Conservation (phyloP, 2,329 filamentous ascomycete genomes). For the Botrytis fragariae region DNA sequence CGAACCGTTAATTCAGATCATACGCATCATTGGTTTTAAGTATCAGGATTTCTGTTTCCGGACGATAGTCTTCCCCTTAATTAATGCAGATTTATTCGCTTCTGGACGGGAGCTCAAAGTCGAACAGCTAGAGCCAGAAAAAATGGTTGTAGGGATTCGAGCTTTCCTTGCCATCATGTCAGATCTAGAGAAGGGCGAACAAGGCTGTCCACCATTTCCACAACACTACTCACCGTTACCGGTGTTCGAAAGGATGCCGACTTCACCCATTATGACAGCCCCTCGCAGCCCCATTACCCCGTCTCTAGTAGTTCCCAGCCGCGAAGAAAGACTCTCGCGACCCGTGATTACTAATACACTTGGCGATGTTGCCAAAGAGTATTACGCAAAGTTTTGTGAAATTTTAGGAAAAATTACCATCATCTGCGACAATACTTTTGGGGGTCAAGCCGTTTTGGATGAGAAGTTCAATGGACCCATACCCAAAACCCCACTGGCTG, state of each 20-base stretch:
- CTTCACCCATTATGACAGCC: conserved; percentile 50
- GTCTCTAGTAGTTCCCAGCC: conserved; percentile 34
- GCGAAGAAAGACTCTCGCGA: conserved; percentile 65
- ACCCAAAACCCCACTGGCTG: conserved; percentile 91
- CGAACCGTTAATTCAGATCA: conserved; percentile 88
- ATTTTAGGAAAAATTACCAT: conserved; percentile 95
- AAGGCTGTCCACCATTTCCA: conserved; percentile 79
- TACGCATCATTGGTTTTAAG: conserved; percentile 91
- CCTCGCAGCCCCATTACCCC: conserved; percentile 31
- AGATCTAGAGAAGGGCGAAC: conserved; percentile 82
- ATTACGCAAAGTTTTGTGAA: conserved; percentile 88
- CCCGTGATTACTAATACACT: conserved; percentile 62
- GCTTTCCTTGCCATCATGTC: conserved; percentile 91
- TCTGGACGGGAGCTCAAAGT: conserved; percentile 61
- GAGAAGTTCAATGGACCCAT: conserved; percentile 88
- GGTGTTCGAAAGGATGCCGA: conserved; percentile 46
- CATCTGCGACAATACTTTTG: conserved; percentile 95
- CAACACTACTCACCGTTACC: conserved; percentile 53
- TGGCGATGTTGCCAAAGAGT: conserved; percentile 75
- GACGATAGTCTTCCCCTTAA: conserved; percentile 88
- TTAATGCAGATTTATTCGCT: conserved; percentile 87
- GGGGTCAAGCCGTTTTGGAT: conserved; percentile 89
- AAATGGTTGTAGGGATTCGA: conserved; percentile 94
- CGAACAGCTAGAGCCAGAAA: conserved; percentile 91
- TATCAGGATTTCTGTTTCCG: conserved; percentile 92